Conservation (phyloP, 169 alveolate species). For the Amoebophrya sp. region DNA sequence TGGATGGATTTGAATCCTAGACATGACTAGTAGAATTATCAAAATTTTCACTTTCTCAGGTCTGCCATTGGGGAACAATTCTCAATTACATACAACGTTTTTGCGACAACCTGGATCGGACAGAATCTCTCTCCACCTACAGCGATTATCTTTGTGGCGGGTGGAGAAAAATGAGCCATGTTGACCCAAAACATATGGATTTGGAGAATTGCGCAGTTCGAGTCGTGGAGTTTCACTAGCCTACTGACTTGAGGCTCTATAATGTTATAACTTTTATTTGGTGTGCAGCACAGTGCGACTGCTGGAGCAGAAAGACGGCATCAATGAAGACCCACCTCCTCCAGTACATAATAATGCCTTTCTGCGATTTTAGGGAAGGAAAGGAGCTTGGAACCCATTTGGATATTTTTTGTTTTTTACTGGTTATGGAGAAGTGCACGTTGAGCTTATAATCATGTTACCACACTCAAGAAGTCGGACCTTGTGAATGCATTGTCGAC, state of each 20-base stretch:
- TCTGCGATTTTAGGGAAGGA: too few relatives aligned
- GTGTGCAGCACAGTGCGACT: neutral
- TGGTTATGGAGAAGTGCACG: too few relatives aligned
- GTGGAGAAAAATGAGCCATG: neutral
- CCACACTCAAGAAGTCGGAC: too few relatives aligned
- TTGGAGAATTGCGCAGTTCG: neutral
- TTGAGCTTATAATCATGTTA: too few relatives aligned
- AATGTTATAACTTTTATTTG: neutral
- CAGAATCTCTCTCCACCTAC: neutral
- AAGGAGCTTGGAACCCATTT: too few relatives aligned
- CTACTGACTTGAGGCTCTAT: neutral
- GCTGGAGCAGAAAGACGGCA: neutral
- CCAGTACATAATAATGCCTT: too few relatives aligned
- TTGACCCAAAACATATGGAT: neutral
- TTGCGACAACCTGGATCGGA: neutral
- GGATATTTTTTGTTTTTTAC: too few relatives aligned
- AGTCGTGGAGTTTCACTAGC: neutral
- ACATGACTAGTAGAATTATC: too few relatives aligned
- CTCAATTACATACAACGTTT: neutral
- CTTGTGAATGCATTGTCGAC: too few relatives aligned
- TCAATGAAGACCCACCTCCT: too few relatives aligned
- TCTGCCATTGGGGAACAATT: constrained; percentile 14
- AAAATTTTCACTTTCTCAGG: too few relatives aligned
- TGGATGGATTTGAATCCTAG: too few relatives aligned
- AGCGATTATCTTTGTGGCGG: neutral